Evolutionary conservation across 306 rosid species (phyloP), one percentile per base, ranked within the genome.

Genomic region (Casuarina cunninghamiana): DNA sequence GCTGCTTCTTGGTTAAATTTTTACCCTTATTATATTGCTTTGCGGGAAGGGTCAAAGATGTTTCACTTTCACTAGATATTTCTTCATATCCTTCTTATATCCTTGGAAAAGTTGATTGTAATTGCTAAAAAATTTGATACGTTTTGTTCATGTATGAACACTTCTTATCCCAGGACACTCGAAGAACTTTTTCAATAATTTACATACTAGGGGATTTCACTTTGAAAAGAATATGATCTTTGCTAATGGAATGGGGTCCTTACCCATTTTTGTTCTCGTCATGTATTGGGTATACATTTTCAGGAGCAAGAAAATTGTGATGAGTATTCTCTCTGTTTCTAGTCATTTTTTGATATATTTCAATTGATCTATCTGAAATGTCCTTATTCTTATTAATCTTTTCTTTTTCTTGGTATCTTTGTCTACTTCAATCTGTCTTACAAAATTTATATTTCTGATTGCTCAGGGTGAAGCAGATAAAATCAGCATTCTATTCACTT

Each of bases 401-500:
- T 16, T 17, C 8, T 17, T n/a, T 37, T 73, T 53, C 46, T 39
- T 38, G 77, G 37, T 66, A 66, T 66, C 12, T 17, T 7, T 66
- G 71, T 39, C 42, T 66, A 41, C n/a, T 66, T 43, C n/a, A 44
- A 8, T 35, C 16, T 42, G 35, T 43, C 55, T 62, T 10, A 38
- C 65, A n/a, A 62, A 42, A 71, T 57, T 50, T 76, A 6, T 55
- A 9, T 15, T 66, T 2, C 58, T 70, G 54, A 65, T 79, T 81
- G 50, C 76, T 86, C 88, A 90, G 97, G 83, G 84, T 87, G 88
- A 86, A 89, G 86, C 96, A 90, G 88, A 92, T 92, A 88, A 92
- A 89, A 72, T 92, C 97, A 45, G 91, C 97, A n/a, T 92, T 90
- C 89, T 92, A 92, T 83, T 75, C 93, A 68, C 74, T 92, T 83